These are phyloP conservation scores for Pisolithus tinctorius DNA, from an alignment of 768 basidiomycete species.

Conservation along the genomic window DNA sequence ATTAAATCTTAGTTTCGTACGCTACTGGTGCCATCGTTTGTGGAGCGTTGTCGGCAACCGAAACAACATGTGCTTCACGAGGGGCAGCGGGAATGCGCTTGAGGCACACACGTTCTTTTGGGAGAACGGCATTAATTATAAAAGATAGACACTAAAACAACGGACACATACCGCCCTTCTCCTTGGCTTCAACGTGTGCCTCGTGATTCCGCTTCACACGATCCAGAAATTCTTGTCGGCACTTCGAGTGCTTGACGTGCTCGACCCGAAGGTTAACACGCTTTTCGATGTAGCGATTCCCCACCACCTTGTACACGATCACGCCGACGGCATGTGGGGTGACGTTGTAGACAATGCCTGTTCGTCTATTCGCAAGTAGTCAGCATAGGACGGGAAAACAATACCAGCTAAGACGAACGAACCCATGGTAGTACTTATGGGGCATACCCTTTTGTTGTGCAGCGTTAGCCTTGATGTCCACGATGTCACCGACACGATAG, in stretches of 20 bases:
- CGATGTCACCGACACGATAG: conserved; percentile 96
- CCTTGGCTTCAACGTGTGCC: conserved; percentile 79
- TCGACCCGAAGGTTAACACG: conserved; percentile 97
- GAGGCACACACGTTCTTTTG: conserved; percentile 68
- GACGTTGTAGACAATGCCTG: conserved; percentile 98
- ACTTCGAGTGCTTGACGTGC: conserved; percentile 95
- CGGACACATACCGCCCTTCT: conserved; percentile 70
- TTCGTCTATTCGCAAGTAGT: conserved; percentile 54
- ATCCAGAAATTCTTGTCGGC: conserved; percentile 95
- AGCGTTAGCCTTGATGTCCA: conserved; percentile 99
- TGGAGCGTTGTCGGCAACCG: conserved; percentile 66
- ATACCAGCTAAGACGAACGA: conserved; percentile 27
- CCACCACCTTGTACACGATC: conserved; percentile 97
- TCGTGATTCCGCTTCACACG: conserved; percentile 89
- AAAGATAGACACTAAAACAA: not conserved
- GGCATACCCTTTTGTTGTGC: conserved; percentile 99
- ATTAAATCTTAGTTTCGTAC: conserved; percentile 96
- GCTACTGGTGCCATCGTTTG: conserved; percentile 89
- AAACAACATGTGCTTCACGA: conserved; percentile 72
- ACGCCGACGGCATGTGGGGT: conserved; percentile 92
- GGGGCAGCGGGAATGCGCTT: conserved; percentile 84
- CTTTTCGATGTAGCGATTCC: conserved; percentile 99
- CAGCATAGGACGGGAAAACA: not conserved
- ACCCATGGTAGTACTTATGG: conserved; percentile 98
- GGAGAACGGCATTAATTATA: conserved; percentile 2